Evolutionary conservation across 2,329 filamentous ascomycete species (phyloP).

Genomic region (Calonectria ilicicola): DNA sequence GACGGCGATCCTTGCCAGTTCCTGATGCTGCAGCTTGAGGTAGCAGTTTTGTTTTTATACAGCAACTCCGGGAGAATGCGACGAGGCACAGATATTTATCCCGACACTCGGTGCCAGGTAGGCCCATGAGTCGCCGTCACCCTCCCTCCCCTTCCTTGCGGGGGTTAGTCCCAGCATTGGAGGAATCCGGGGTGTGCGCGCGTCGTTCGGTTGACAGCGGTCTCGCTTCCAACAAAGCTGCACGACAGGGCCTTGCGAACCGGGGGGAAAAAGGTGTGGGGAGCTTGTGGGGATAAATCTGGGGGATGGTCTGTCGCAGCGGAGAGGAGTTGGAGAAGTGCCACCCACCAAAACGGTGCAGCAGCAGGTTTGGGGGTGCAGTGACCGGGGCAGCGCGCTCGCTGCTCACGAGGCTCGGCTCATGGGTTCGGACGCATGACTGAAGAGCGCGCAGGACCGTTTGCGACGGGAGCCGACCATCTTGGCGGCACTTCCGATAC

Average conservation of each 20-base stretch:
- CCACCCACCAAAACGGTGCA: not conserved
- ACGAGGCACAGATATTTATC: slow-evolving; percentile 37
- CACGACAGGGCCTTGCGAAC: not conserved
- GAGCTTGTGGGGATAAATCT: slow-evolving; percentile 37
- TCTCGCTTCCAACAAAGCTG: slow-evolving; percentile 6
- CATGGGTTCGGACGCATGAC: slow-evolving; percentile 27
- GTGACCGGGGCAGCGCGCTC: not conserved
- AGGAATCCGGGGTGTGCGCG: slow-evolving; percentile 35
- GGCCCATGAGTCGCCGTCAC: slow-evolving; percentile 11
- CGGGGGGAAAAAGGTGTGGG: slow-evolving; percentile 12
- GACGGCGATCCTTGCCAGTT: slow-evolving; percentile 22
- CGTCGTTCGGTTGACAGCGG: slow-evolving; percentile 5
- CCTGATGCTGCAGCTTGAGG: slow-evolving; percentile 2
- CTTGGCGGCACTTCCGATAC: slow-evolving; percentile 31
- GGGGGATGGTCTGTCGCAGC: slow-evolving; percentile 32
- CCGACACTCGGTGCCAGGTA: slow-evolving; percentile 17
- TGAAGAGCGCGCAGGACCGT: not conserved
- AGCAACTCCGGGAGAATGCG: slow-evolving; percentile 16
- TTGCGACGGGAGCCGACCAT: slow-evolving; percentile 14
- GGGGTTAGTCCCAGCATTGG: slow-evolving; percentile 10
- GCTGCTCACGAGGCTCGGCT: slow-evolving; percentile 25
- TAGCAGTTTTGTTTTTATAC: slow-evolving; percentile 1
- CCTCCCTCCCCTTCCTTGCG: slow-evolving; percentile 7
- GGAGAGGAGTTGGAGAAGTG: slow-evolving; percentile 30
- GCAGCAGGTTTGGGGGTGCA: not conserved